These are phyloP conservation scores for Euphorbia celastroides DNA, from an alignment of 441 rosid genomes.

Conservation along the genomic window DNA sequence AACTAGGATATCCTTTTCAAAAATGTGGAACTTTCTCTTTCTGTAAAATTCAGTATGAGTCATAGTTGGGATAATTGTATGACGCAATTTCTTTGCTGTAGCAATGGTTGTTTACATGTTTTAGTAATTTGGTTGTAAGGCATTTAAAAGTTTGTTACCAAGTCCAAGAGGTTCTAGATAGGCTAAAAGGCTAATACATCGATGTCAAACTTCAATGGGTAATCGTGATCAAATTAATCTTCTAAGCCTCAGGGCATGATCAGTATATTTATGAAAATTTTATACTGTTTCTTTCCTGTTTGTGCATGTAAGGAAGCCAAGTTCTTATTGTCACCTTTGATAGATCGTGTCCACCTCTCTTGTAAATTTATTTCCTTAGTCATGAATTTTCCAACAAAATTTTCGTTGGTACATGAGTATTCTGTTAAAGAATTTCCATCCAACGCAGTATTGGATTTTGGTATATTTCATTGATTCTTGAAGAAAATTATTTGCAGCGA, in stretches of 20 bases:
- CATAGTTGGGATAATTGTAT: too few species aligned
- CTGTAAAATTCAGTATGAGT: not conserved
- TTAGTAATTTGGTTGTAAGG: not conserved
- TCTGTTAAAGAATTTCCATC: not conserved
- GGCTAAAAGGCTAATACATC: not conserved
- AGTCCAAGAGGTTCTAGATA: not conserved
- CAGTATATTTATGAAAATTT: not conserved
- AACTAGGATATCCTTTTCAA: not conserved
- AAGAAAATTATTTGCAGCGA: conserved; percentile 44
- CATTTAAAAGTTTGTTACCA: not conserved
- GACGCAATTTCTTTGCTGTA: not conserved
- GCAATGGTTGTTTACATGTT: not conserved
- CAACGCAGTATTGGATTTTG: not conserved
- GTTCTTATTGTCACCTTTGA: too few species aligned
- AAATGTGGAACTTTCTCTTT: not conserved
- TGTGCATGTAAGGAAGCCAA: not conserved
- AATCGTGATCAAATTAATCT: not conserved
- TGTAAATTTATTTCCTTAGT: not conserved
- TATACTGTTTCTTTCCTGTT: not conserved
- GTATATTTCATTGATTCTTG: too few species aligned
- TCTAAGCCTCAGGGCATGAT: not conserved
- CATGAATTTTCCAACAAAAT: not conserved
- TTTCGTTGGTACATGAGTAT: too few species aligned
- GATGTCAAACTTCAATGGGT: not conserved
- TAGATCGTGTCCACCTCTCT: not conserved